Conservation (phyloP, 345 rosid genomes). For the Bruguiera parviflora region DNA sequence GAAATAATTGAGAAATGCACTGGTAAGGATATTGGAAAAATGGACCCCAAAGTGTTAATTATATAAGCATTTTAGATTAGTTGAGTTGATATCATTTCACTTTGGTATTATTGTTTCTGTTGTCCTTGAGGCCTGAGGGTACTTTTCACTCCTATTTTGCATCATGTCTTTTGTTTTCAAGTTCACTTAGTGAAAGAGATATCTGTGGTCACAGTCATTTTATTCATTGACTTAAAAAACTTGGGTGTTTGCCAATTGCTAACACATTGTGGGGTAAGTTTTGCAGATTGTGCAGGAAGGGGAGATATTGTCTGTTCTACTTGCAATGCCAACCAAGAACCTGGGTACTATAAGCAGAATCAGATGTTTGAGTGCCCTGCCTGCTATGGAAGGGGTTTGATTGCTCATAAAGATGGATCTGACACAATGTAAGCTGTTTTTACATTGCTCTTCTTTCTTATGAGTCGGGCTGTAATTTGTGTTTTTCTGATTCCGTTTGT, state of each 20-base stretch:
- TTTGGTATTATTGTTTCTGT: not conserved
- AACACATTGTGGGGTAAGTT: slow-evolving; percentile 6
- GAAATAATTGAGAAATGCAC: slow-evolving; percentile 74
- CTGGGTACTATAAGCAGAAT: slow-evolving; percentile 72
- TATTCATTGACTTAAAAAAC: not conserved
- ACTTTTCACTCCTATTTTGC: not conserved
- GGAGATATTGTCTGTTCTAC: slow-evolving; percentile 59
- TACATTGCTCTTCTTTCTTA: not conserved
- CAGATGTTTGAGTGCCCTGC: slow-evolving; percentile 58
- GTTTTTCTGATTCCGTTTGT: not conserved
- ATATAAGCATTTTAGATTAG: not conserved
- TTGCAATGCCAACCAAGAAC: slow-evolving; percentile 78
- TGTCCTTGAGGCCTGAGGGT: too few species aligned
- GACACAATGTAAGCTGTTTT: slow-evolving; percentile 64
- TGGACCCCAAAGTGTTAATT: not conserved
- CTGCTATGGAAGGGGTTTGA: slow-evolving; percentile 88
- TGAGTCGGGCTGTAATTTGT: not conserved
- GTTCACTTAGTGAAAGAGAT: not conserved
- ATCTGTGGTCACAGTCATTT: not conserved
- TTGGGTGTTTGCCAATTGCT: not conserved
- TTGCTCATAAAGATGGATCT: slow-evolving; percentile 93
- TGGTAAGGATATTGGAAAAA: slow-evolving; percentile 36
- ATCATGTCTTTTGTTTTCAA: not conserved
- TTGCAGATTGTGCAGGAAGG: slow-evolving; percentile 70
- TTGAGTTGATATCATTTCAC: not conserved